Evolutionary conservation across 192 early-diverging fungal genomes (phyloP).

Genomic region (Coemansia sp.): DNA sequence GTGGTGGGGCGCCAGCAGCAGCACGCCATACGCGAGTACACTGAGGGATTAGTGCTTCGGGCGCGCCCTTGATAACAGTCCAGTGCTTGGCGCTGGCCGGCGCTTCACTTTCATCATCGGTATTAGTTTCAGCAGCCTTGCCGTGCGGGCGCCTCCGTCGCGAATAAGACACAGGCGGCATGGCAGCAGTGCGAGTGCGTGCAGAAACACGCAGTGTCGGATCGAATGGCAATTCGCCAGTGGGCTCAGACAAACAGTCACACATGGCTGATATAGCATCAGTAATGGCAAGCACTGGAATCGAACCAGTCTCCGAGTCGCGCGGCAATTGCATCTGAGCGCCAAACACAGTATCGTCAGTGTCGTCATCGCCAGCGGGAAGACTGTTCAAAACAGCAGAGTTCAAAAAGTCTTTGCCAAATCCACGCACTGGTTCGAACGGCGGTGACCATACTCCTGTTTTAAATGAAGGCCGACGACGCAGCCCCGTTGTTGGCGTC

Average conservation of each 20-base stretch:
- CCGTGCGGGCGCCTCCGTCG: constrained; percentile 1
- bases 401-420: constrained; percentile 54
- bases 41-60: constrained; percentile 31
- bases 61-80: constrained; percentile 45
- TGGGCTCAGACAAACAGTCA: constrained; percentile 29
- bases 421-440: constrained; percentile 33
- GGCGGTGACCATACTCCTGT: not conserved
- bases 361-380: constrained; percentile 14
- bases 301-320: constrained; percentile 21
- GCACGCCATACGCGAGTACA: constrained; percentile 37
- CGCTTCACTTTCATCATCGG: not conserved
- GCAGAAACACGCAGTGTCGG: constrained; percentile 38
- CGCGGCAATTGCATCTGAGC: constrained; percentile 5
- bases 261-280: constrained; percentile 29
- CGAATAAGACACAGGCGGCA: constrained; percentile 7
- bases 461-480: not conserved
- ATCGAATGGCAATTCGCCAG: constrained; percentile 46
- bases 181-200: constrained; percentile 27
- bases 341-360: not conserved
- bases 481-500: not conserved
- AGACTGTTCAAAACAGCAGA: constrained; percentile 39
- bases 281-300: constrained; percentile 18
- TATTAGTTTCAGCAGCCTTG: not conserved
- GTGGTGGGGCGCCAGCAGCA: not conserved
- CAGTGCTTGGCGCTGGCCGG: constrained; percentile 21